Percentiles rank a stretch among this genome's conserved stretches.
phyloP scores from a whole-genome alignment of 2,329 filamentous ascomycete species.

The Colletotrichum lini region DNA sequence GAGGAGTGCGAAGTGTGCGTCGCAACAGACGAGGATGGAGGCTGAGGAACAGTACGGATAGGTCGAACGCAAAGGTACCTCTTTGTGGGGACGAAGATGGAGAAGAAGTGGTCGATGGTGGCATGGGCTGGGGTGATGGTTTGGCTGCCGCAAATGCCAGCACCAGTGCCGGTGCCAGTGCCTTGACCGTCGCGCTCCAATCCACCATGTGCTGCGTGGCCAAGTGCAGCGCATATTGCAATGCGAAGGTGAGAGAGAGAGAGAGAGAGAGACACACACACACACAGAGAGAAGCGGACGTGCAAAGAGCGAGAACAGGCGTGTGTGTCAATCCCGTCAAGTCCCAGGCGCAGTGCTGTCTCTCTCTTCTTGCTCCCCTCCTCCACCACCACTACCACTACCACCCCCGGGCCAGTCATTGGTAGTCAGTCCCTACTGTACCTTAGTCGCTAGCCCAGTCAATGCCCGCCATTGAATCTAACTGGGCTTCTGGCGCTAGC shows the following conservation, averaged over 20 bases:
- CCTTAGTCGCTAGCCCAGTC: constrained; percentile 22
- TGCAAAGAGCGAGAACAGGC: constrained; percentile 26
- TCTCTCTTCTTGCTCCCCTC: constrained; percentile 2
- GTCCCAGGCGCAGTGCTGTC: constrained; percentile 21
- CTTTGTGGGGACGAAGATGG: constrained; percentile 6
- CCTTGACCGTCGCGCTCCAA: constrained; percentile 3
- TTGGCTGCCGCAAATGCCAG: constrained; percentile 3
- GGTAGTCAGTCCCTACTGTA: constrained; percentile 1
- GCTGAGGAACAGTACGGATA: neutral
- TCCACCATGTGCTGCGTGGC: constrained; percentile 18
- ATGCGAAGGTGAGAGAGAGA: constrained; percentile 14
- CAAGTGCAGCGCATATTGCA: constrained; percentile 15
- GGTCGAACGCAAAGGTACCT: constrained; percentile 3
- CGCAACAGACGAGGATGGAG: constrained; percentile 16
- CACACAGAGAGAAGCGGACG: neutral
- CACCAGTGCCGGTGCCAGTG: constrained; percentile 18
- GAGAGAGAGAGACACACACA: neutral
- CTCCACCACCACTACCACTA: constrained; percentile 7
- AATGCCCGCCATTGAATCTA: constrained; percentile 25
- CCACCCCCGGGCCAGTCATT: constrained; percentile 13
- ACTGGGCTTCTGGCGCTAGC: constrained; percentile 40
- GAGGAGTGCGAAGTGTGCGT: neutral
- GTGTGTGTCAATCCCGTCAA: constrained; percentile 32
- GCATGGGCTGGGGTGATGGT: neutral
- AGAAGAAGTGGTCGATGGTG: neutral